Evolutionary conservation across 805 yeast species (phyloP), one percentile per base, ranked within the genome.

Genomic region (Saturnispora mendoncae): DNA sequence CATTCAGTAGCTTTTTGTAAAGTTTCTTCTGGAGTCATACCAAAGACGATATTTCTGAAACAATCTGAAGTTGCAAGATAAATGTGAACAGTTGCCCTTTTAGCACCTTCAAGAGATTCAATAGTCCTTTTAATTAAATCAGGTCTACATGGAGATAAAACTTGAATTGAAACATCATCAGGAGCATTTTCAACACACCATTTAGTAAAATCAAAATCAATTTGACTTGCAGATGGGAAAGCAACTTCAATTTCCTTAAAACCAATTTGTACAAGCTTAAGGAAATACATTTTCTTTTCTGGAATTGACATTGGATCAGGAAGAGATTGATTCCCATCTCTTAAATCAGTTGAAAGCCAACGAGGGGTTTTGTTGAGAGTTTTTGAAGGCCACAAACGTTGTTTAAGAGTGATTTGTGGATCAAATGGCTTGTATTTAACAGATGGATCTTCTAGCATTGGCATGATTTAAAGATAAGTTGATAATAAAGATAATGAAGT

Each of bases 231-330:
- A 14, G 84, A 70, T 4, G 92, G 92, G 61, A 83, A 83, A 0
- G 87, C 76, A 17, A 84, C 92, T 60, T 83, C 92, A 44, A 83
- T 83, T 59, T 83, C 92, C 57, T 83, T 83, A 63, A 79, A 83
- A 1, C 94, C 94, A 31, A 82, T 61, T 21, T 79, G 82, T 13
- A 82, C 71, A 32, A 83, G 66, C 57, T 80, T 78, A 41, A 72
- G 64, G 58, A 82, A 81, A 61, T 79, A 83, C 41, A 67, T 73
- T 54, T 78, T 78, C 62, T 83, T 83, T 53, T 83, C 88, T n/a
- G 66, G 78, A 33, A 81, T 67, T n/a, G 81, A 69, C 94, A 83
- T 83, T 41, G 92, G 94, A 55, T 83, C 92, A 0, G 92, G 90
- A 50, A 83, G 69, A 5, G 88, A 78, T 64, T 83, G 92, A 61